Conservation (phyloP, 1,284 basidiomycete genomes). For the Cutaneotrichosporon cavernicola region DNA sequence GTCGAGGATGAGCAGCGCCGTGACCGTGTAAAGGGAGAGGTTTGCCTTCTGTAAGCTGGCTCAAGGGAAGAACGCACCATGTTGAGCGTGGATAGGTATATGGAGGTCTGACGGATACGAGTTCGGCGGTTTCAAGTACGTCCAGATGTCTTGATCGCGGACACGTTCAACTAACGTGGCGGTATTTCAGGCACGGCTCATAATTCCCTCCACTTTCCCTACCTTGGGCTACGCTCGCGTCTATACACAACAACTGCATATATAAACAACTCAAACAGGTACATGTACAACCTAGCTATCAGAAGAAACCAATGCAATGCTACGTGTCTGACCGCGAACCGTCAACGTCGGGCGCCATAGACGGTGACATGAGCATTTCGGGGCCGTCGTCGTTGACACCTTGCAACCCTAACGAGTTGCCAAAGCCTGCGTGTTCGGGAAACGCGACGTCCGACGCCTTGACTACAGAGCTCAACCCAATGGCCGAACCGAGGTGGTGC, state of each 20-base stretch:
- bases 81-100: constrained; percentile 9
- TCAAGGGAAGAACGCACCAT: constrained; percentile 2
- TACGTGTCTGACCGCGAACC: constrained; percentile 21
- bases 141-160: background rate
- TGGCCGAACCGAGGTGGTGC: constrained; percentile 7
- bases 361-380: constrained; percentile 8
- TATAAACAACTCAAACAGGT: constrained; percentile 6
- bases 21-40: constrained; percentile 78
- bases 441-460: background rate
- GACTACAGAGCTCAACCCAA: constrained; percentile 3
- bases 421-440: background rate
- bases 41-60: constrained; percentile 58
- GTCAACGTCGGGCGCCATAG: constrained; percentile 33
- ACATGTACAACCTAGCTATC: constrained; percentile 5
- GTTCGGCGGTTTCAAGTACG: background rate
- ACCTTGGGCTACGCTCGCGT: background rate
- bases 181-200: constrained; percentile 12
- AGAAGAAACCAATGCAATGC: background rate
- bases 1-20: constrained; percentile 89
- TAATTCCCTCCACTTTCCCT: background rate
- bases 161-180: constrained; percentile 13
- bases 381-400: constrained; percentile 9
- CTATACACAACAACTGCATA: constrained; percentile 2
- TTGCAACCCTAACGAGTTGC: constrained; percentile 29
- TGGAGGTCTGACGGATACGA: background rate